Base-by-base conservation (phyloP, 2,329 filamentous ascomycete species). In the Pezicula neosporulosa region DNA sequence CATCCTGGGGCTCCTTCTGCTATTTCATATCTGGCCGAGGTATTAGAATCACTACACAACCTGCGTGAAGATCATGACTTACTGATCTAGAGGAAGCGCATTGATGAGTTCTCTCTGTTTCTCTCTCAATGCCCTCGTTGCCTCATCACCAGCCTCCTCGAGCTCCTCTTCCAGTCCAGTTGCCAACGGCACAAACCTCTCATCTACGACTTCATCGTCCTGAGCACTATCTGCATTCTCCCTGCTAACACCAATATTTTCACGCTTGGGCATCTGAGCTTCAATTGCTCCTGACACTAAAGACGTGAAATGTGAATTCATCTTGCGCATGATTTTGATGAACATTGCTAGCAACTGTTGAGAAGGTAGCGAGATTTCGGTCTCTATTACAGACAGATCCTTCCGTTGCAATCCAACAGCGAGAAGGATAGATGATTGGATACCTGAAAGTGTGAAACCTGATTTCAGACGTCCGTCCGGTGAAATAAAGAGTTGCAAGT, bases 291-390 rank as follows among this genome's bases (percentile, higher is more conserved):
- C 83, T 39, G 90, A 82, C 3, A 97, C 78, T 1, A 97, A 71
- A 3, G 78, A 74, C 30, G 85, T 82, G 71, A 99, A 94, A 66
- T 92, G 82, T 3, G 81, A 77, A 3, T 88, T 88, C 37, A 96
- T 80, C 74, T 97, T 97, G 58, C 91, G 84, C 53, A 97, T 80
- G 54, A 96, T 87, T 77, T 99, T 99, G 68, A 96, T 90, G 70
- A 99, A 97, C 87, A 97, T 96, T 54, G 93, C 92, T 56, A 99
- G 77, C 3, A 97, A 75, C 72, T 97, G 94, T 42, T 85, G 86
- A 2, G 83, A 80, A 1, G 82, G 83, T 6, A 97, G 72, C 7
- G 78, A 80, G 3, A 96, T 72, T 64, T 99, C 94, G 56, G 86
- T 83, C 55, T 92, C 87, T 8, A 97, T 73, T 12, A 82, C 80